phyloP scores from a whole-genome alignment of 768 basidiomycete species.

The Podaxis rugospora region DNA sequence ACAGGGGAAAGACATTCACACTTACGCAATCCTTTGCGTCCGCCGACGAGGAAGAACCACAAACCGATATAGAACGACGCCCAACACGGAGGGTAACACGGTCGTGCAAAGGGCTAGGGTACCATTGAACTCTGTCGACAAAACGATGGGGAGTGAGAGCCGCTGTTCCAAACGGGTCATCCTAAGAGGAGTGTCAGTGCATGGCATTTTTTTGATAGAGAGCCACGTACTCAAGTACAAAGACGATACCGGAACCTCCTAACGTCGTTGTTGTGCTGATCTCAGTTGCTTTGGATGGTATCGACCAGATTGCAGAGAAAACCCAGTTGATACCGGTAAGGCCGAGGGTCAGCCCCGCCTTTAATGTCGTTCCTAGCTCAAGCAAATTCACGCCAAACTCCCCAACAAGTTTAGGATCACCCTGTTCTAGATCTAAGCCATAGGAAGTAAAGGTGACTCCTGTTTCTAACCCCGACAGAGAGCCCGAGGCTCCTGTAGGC shows the following conservation, averaged over 20 bases:
- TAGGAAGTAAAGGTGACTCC: conserved; percentile 39
- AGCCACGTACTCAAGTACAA: conserved; percentile 52
- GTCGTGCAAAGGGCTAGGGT: conserved; percentile 44
- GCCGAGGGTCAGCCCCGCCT: conserved; percentile 44
- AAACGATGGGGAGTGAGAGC: conserved; percentile 50
- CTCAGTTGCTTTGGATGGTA: conserved; percentile 7
- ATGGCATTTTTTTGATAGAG: conserved; percentile 5
- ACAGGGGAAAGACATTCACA: neutral
- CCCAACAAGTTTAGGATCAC: conserved; percentile 39
- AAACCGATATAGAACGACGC: conserved; percentile 52
- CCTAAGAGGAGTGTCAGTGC: conserved; percentile 28
- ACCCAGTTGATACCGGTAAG: conserved; percentile 32
- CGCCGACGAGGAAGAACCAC: conserved; percentile 52
- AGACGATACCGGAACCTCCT: conserved; percentile 41
- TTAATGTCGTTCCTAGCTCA: conserved; percentile 53
- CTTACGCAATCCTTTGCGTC: conserved; percentile 49
- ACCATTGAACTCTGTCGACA: conserved; percentile 47
- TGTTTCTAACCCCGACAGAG: conserved; percentile 9
- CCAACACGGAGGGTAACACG: conserved; percentile 50
- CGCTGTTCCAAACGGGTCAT: conserved; percentile 53
- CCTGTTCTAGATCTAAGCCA: conserved; percentile 7
- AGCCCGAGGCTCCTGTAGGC: conserved; percentile 12
- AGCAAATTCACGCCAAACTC: conserved; percentile 49
- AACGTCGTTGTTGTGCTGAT: conserved; percentile 30
- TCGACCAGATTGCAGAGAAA: conserved; percentile 7